These are phyloP conservation scores for Darksidea phi DNA, from an alignment of 495 filamentous ascomycete genomes.

Conservation along the genomic window DNA sequence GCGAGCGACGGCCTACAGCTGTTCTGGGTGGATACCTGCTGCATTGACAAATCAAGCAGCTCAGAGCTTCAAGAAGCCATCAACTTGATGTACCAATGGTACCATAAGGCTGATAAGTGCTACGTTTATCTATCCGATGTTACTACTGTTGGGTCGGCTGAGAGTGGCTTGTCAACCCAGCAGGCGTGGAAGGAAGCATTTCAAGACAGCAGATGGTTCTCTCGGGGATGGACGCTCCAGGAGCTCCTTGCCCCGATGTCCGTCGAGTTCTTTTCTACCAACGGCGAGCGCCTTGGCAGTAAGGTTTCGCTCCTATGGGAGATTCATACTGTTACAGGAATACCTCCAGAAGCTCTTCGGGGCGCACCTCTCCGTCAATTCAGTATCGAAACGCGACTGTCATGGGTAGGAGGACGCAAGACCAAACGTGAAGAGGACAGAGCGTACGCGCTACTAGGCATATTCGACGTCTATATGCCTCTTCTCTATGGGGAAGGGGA, in stretches of 20 bases:
- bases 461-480: conserved; percentile 33
- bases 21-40: not conserved
- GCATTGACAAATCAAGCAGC: not conserved
- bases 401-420: conserved; percentile 19
- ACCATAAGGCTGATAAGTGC: conserved; percentile 14
- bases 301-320: no score
- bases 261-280: conserved; percentile 8
- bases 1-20: conserved; percentile 8
- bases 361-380: no score
- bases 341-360: not conserved
- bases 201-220: conserved; percentile 27
- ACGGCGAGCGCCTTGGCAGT: no score
- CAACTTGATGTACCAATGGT: conserved; percentile 29
- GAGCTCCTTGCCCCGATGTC: conserved; percentile 25
- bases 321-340: no score
- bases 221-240: conserved; percentile 33
- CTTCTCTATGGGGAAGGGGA: conserved; percentile 31
- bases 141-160: no score
- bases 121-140: conserved; percentile 21
- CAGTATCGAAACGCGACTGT: conserved; percentile 26
- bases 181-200: no score
- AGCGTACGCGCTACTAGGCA: conserved; percentile 30
- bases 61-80: not conserved
- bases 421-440: conserved; percentile 28
- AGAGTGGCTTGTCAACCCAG: no score